phyloP scores from a whole-genome alignment of 2,329 filamentous ascomycete genomes.

The Botrytis squamosa region DNA sequence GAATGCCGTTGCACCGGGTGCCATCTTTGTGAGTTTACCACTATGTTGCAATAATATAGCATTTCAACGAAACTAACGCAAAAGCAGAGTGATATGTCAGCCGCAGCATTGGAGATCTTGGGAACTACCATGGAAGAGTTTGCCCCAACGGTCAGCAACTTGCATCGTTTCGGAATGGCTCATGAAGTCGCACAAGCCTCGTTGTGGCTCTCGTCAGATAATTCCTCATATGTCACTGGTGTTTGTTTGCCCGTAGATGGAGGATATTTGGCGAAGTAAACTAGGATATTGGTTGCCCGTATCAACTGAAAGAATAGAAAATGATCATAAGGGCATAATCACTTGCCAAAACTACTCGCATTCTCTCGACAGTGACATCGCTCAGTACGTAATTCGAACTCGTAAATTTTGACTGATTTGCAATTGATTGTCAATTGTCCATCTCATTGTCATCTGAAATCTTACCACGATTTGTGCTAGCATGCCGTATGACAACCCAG shows the following conservation, averaged over 20 bases:
- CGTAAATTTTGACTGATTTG: not conserved
- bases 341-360: no score
- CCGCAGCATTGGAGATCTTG: conserved; percentile 42
- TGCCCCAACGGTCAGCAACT: conserved; percentile 40
- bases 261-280: conserved; percentile 23
- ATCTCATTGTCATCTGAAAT: not conserved
- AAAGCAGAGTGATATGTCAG: conserved; percentile 41
- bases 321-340: not conserved
- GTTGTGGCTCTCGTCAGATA: conserved; percentile 43
- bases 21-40: conserved; percentile 38
- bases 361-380: not conserved
- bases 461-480: not conserved
- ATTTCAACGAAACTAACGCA: conserved; percentile 32
- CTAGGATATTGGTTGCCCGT: not conserved
- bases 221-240: conserved; percentile 35
- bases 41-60: conserved; percentile 49
- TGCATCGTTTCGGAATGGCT: conserved; percentile 18
- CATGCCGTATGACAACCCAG: not conserved
- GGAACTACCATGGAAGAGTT: conserved; percentile 46
- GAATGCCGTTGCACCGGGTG: conserved; percentile 42
- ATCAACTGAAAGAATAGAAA: not conserved
- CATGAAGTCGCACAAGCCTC: conserved; percentile 22
- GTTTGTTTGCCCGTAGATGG: conserved; percentile 35
- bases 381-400: not conserved
- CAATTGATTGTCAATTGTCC: not conserved